Percentiles rank a stretch among this genome's conserved stretches.
These are phyloP conservation scores for Mycena indigotica DNA, from an alignment of 768 basidiomycete genomes.

Conservation along the genomic window DNA sequence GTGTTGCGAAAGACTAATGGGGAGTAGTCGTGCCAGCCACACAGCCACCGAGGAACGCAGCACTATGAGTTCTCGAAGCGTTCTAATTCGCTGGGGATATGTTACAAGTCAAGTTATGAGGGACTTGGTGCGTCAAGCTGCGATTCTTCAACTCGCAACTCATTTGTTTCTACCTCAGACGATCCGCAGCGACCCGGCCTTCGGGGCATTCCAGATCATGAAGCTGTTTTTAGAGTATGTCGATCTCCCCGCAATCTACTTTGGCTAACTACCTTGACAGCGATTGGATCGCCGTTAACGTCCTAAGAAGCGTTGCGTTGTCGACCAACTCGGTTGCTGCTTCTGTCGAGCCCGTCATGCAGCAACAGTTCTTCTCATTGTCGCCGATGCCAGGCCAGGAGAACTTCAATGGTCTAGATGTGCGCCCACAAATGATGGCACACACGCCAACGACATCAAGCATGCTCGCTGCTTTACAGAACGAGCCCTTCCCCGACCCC, in stretches of 20 bases:
- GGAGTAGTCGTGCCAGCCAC: conserved; percentile 56
- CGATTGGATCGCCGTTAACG: conserved; percentile 91
- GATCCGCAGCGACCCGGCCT: conserved; percentile 89
- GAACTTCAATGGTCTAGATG: conserved; percentile 67
- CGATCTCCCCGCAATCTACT: conserved; percentile 4
- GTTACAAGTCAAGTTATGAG: conserved; percentile 93
- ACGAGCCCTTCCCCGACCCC: conserved; percentile 74
- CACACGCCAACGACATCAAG: conserved; percentile 87
- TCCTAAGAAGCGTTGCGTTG: conserved; percentile 81
- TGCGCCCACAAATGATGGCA: conserved; percentile 64
- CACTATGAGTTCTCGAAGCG: conserved; percentile 83
- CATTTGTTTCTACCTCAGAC: conserved; percentile 63
- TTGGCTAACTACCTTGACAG: conserved; percentile 40
- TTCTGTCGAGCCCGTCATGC: conserved; percentile 89
- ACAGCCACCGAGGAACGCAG: conserved; percentile 68
- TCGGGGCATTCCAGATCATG: conserved; percentile 90
- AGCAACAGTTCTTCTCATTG: conserved; percentile 83
- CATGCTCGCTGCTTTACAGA: conserved; percentile 87
- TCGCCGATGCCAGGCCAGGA: conserved; percentile 92
- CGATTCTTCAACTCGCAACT: conserved; percentile 6
- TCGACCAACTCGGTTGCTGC: conserved; percentile 91
- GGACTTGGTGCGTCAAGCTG: conserved; percentile 64
- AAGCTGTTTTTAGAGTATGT: conserved; percentile 89
- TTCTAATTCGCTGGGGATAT: conserved; percentile 90
- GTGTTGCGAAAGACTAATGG: conserved; percentile 84